A percentile compares a stretch with the other conserved stretches of the same genome.
These are phyloP conservation scores for Lentinula novae-zelandiae DNA, from an alignment of 1,284 basidiomycete genomes.

Conservation along the genomic window DNA sequence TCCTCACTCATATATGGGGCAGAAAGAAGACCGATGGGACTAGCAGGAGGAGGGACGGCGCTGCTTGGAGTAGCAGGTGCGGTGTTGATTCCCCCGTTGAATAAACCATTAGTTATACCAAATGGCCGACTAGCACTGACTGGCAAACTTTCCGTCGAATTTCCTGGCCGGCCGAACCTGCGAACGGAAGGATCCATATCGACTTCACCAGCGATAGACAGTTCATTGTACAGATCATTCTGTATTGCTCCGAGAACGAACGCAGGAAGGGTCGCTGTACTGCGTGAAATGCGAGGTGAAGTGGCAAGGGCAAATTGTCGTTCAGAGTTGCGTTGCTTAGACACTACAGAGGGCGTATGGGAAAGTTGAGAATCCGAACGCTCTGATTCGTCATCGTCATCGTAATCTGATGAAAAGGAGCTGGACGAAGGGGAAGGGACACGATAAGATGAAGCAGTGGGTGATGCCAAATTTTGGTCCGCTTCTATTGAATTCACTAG, in stretches of 20 bases:
- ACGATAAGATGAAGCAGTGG: background rate
- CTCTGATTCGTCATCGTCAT: conserved; percentile 9
- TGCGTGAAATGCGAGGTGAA: conserved; percentile 22
- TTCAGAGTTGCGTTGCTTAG: background rate
- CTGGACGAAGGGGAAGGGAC: conserved; percentile 11
- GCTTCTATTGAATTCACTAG: background rate
- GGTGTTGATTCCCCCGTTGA: background rate
- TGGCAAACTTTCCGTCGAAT: conserved; percentile 65
- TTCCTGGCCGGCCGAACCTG: conserved; percentile 64
- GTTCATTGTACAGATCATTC: background rate
- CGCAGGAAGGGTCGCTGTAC: conserved; percentile 33
- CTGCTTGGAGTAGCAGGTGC: conserved; percentile 1
- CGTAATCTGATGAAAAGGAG: conserved; percentile 13
- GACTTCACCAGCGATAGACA: conserved; percentile 23
- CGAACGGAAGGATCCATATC: conserved; percentile 65
- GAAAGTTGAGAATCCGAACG: conserved; percentile 3
- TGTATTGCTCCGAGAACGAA: conserved; percentile 6
- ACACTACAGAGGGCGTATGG: background rate
- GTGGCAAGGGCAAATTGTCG: conserved; percentile 5
- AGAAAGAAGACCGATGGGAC: background rate
- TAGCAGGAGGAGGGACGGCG: conserved; percentile 3
- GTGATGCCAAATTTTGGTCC: background rate
- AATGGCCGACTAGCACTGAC: conserved; percentile 10
- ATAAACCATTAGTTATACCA: background rate
- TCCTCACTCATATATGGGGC: conserved; percentile 4